Evolutionary conservation across 306 rosid genomes (phyloP).

Genomic region (Cucumis cinereus): DNA sequence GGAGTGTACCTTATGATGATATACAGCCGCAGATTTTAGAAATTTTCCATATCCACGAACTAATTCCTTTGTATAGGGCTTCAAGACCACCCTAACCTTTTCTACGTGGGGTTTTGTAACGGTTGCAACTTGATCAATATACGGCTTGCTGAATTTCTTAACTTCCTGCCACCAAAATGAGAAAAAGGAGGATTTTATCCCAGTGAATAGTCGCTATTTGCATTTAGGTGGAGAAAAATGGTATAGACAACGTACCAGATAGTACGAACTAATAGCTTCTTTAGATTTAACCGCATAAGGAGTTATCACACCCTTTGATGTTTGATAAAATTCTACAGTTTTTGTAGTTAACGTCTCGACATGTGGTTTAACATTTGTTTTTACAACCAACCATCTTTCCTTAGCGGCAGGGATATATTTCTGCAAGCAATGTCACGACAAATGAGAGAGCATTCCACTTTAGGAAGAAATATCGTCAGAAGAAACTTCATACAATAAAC

Average conservation of each 20-base stretch:
- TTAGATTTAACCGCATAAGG: constrained; percentile 57
- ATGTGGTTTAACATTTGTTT: constrained; percentile 60
- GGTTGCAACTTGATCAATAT: constrained; percentile 69
- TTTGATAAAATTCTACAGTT: constrained; percentile 46
- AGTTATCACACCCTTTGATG: constrained; percentile 47
- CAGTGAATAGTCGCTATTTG: background rate
- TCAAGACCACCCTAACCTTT: constrained; percentile 49
- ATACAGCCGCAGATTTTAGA: constrained; percentile 67
- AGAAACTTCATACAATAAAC: background rate
- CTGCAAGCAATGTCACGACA: constrained; percentile 25
- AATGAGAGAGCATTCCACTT: constrained; percentile 5
- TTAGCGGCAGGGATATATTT: constrained; percentile 59
- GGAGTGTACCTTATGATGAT: constrained; percentile 64
- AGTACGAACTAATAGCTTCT: constrained; percentile 64
- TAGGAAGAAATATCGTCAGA: background rate
- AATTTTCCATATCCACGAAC: constrained; percentile 58
- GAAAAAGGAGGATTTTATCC: background rate
- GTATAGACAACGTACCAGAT: constrained; percentile 38
- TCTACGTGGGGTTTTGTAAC: constrained; percentile 77
- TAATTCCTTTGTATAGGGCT: constrained; percentile 51
- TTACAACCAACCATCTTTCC: constrained; percentile 49
- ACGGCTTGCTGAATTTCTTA: constrained; percentile 72
- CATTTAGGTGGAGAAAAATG: background rate
- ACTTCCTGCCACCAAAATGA: constrained; percentile 49
- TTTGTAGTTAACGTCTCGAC: constrained; percentile 35